Conservation (phyloP, 192 early-diverging fungal genomes). For the Backusella macrospora region DNA sequence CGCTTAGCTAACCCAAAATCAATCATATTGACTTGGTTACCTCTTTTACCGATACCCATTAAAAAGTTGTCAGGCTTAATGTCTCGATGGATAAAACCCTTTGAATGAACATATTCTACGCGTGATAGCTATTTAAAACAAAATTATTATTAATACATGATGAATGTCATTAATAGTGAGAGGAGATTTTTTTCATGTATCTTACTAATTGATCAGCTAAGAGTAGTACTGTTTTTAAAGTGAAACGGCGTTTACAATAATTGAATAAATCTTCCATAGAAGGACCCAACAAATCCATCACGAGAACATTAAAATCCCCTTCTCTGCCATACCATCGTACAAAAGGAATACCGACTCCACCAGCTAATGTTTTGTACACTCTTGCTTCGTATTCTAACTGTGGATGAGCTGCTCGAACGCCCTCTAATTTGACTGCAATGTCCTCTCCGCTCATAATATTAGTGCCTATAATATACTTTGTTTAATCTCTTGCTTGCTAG, state of each 20-base stretch:
- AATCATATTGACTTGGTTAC: conserved; percentile 87
- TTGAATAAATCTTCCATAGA: conserved; percentile 90
- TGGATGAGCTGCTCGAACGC: conserved; percentile 92
- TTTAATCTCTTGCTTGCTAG: background rate
- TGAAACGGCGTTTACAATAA: conserved; percentile 89
- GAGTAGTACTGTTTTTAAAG: conserved; percentile 85
- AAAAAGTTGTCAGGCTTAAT: conserved; percentile 94
- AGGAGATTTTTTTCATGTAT: conserved; percentile 4
- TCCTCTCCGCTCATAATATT: conserved; percentile 92
- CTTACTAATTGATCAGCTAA: conserved; percentile 85
- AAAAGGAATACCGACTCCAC: conserved; percentile 90
- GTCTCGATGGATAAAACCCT: conserved; percentile 89
- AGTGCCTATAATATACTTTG: conserved; percentile 54
- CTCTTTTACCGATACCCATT: conserved; percentile 83
- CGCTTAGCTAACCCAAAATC: conserved; percentile 92
- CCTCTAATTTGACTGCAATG: conserved; percentile 96
- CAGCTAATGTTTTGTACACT: conserved; percentile 94
- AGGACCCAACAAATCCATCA: conserved; percentile 87
- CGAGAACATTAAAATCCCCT: conserved; percentile 82
- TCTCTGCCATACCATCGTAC: conserved; percentile 85
- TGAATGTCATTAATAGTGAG: background rate
- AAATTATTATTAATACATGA: background rate
- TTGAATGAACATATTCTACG: conserved; percentile 74
- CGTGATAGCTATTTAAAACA: conserved; percentile 55
- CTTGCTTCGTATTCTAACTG: conserved; percentile 97